phyloP scores from a whole-genome alignment of 2,329 filamentous ascomycete species.

The Hortaea sp. region DNA sequence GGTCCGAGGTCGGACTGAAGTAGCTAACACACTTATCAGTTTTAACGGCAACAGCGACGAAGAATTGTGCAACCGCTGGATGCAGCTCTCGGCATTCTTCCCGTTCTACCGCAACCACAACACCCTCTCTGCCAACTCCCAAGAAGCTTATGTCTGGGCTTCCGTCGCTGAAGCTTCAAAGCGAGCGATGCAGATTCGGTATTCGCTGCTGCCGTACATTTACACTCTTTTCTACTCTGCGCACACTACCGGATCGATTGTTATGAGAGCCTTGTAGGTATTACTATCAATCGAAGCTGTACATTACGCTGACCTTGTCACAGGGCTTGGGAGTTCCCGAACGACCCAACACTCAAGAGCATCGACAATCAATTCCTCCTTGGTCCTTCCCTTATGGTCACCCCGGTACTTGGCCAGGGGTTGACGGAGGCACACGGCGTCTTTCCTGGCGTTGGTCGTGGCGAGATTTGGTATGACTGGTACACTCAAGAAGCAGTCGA shows the following conservation, averaged over 20 bases:
- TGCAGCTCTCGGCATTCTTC: conserved; percentile 53
- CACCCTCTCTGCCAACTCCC: conserved; percentile 46
- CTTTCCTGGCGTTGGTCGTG: conserved; percentile 55
- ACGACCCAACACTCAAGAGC: conserved; percentile 56
- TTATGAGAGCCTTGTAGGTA: conserved; percentile 49
- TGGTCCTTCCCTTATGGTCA: conserved; percentile 54
- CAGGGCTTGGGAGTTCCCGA: conserved; percentile 59
- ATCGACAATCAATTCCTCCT: conserved; percentile 64
- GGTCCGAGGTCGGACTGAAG: no score
- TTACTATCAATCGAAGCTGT: no score
- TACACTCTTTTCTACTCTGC: conserved; percentile 64
- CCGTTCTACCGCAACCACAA: conserved; percentile 75
- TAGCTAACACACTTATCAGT: conserved; percentile 19
- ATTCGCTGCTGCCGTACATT: conserved; percentile 61
- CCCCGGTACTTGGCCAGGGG: conserved; percentile 56
- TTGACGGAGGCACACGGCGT: conserved; percentile 54
- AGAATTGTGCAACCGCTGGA: conserved; percentile 55
- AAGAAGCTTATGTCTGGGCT: conserved; percentile 64
- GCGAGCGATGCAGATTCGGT: conserved; percentile 59
- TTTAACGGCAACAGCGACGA: conserved; percentile 58
- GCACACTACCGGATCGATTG: conserved; percentile 55
- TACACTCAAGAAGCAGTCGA: conserved; percentile 54
- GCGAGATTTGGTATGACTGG: conserved; percentile 68
- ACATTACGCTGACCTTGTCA: no score
- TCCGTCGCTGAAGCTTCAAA: conserved; percentile 55